A percentile compares a stretch with the other conserved stretches of the same genome.
Conservation (phyloP, 2,329 filamentous ascomycete genomes). For the Cercospora sp. region DNA sequence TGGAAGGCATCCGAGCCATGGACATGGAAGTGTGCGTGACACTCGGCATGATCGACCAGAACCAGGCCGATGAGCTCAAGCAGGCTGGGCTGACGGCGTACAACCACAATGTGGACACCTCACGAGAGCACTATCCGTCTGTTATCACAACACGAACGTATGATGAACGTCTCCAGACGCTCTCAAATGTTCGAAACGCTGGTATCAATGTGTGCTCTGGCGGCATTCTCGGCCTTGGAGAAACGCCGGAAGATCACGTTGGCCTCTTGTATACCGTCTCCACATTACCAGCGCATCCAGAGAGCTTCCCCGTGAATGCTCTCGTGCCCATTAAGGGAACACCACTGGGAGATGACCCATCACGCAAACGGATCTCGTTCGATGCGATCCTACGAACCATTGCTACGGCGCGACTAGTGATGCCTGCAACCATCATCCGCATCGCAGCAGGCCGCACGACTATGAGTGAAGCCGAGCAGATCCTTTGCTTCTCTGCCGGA, state of each 20-base stretch:
- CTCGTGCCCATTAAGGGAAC: conserved; percentile 90
- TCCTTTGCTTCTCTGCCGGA: conserved; percentile 84
- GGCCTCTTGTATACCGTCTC: conserved; percentile 81
- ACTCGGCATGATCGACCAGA: conserved; percentile 80
- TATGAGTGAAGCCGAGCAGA: conserved; percentile 85
- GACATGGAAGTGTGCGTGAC: conserved; percentile 94
- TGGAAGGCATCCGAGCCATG: conserved; percentile 74
- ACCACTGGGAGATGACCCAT: conserved; percentile 66
- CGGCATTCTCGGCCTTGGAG: conserved; percentile 82
- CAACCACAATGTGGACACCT: conserved; percentile 93
- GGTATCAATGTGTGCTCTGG: conserved; percentile 90
- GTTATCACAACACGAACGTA: conserved; percentile 85
- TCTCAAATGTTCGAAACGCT: conserved; percentile 77
- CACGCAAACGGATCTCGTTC: conserved; percentile 66
- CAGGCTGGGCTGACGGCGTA: conserved; percentile 84
- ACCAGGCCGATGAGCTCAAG: conserved; percentile 78
- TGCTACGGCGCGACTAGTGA: conserved; percentile 76
- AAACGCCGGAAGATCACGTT: conserved; percentile 74
- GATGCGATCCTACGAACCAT: conserved; percentile 79
- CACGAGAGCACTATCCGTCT: conserved; percentile 81
- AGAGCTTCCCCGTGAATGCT: conserved; percentile 89
- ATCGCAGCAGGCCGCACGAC: conserved; percentile 82
- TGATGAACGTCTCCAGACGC: conserved; percentile 79
- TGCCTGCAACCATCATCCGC: conserved; percentile 83
- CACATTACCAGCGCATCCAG: conserved; percentile 77